Conservation (phyloP, 345 rosid species). For the Theobroma cacao region DNA sequence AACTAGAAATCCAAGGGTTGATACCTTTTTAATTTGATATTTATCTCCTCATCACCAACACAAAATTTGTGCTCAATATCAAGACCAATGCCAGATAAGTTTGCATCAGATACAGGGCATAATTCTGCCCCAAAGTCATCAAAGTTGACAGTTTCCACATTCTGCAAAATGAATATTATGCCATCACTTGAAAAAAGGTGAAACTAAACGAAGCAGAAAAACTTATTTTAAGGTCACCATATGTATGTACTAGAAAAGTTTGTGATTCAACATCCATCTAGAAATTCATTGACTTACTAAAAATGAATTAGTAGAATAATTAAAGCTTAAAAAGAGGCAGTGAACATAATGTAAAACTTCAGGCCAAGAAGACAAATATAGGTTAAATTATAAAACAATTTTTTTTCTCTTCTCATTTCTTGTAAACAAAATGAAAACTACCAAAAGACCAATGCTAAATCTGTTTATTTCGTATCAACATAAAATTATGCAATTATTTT, state of each 20-base stretch:
- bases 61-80: conserved; percentile 17
- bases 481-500: neutral
- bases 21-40: conserved; percentile 23
- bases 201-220: neutral
- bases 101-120: conserved; percentile 29
- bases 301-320: neutral
- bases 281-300: neutral
- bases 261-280: neutral
- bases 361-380: neutral
- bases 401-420: neutral
- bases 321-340: neutral
- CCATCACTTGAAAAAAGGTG: neutral
- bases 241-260: neutral
- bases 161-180: conserved; percentile 26
- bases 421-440: neutral
- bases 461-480: neutral
- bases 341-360: neutral
- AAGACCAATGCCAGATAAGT: conserved; percentile 22
- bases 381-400: neutral
- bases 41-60: conserved; percentile 3
- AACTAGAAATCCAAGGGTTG: neutral
- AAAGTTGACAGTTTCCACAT: conserved; percentile 28
- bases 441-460: neutral
- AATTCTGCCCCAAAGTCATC: conserved; percentile 50
- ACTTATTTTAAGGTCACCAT: neutral